These are phyloP conservation scores for Inonotus obliquus DNA, from an alignment of 1,284 basidiomycete genomes.

Conservation along the genomic window DNA sequence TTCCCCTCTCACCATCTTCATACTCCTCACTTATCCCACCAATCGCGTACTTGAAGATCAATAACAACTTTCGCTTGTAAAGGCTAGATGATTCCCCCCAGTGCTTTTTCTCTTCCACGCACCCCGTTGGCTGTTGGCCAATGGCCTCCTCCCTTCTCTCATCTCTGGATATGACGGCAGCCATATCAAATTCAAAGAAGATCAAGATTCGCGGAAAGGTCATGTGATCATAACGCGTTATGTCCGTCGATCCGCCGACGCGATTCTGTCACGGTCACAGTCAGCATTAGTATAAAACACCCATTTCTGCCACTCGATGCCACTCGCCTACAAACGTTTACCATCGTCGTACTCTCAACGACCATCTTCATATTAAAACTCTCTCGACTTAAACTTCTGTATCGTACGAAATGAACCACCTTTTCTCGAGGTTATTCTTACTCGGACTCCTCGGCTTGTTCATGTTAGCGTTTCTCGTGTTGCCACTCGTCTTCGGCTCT, in stretches of 20 bases:
- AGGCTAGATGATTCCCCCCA: neutral
- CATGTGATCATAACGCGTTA: neutral
- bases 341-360: too few relatives aligned
- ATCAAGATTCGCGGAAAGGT: neutral
- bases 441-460: neutral
- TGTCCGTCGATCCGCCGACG: neutral
- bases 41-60: neutral
- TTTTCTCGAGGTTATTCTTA: neutral
- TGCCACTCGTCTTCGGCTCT: neutral
- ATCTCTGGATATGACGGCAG: neutral
- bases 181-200: neutral
- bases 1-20: neutral
- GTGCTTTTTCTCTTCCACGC: neutral
- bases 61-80: neutral
- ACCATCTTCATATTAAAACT: too few relatives aligned
- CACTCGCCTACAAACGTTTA: too few relatives aligned
- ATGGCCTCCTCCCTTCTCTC: too few relatives aligned
- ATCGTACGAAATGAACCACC: too few relatives aligned
- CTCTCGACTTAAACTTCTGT: too few relatives aligned
- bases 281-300: too few relatives aligned
- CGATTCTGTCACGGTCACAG: neutral
- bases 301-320: neutral
- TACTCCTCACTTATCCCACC: neutral
- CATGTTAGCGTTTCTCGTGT: neutral
- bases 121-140: too few relatives aligned